Evolutionary conservation across 495 filamentous ascomycete species (phyloP), one percentile per base, ranked within the genome.

Genomic region (Penicillium lagena): DNA sequence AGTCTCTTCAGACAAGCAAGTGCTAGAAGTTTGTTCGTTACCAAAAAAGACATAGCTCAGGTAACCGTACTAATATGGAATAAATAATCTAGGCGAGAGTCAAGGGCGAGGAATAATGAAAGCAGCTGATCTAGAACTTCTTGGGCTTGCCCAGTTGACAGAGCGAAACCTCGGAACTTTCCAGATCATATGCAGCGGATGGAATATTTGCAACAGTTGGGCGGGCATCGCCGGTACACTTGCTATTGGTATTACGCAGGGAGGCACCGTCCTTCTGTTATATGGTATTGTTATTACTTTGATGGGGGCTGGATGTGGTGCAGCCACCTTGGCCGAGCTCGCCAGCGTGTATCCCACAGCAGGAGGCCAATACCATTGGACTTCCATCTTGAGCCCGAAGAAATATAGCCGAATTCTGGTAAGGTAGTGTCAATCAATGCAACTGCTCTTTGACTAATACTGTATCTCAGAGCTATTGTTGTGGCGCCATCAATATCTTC

Each of bases 341-440:
- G 60, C 66, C 0, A 63, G 65, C 3, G 67, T 65, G 32, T 75
- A 67, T 57, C 69, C 70, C 0, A 74, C 73, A 1, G 68, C 69
- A 7, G 71, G 70, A 5, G 72, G 72, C 9, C 72, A 75, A 49
- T 75, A 59, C 38, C 55, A 58, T 40, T 58, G 49, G 48, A 46
- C 39, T 15, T 37, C 35, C 29, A 36, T 42, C 40, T 39, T 39
- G 41, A 39, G 39, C 31, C 49, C 39, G 35, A 47, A 43, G 41
- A 42, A 29, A 7, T 29, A 30, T 17, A 45, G 45, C 37, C 44
- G 46, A 44, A 40, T 37, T 51, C 35, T 44, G 32, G n/a, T 45
- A 37, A 14, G 42, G 4, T 2, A 22, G 22, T 22, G 2, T 22
- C 22, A 22, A 22, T 22, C 22, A 22, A 4, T 6, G 2, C 22